These are phyloP conservation scores for Botrytis sinoallii DNA, from an alignment of 2,329 filamentous ascomycete genomes.

Conservation along the genomic window DNA sequence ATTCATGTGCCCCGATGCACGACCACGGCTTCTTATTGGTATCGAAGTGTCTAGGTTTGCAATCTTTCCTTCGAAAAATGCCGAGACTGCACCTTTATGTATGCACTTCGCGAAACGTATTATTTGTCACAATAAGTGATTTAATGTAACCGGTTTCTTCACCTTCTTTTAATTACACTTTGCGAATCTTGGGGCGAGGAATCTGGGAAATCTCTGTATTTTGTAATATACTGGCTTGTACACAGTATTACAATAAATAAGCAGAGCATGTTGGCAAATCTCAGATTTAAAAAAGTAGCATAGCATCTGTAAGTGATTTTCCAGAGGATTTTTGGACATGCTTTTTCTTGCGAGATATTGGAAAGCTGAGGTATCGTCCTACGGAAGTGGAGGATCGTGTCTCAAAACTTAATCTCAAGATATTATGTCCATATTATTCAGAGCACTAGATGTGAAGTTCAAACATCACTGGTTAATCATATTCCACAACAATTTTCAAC, in stretches of 20 bases:
- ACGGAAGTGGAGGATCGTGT: too few relatives aligned
- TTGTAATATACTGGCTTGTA: neutral
- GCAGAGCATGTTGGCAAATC: neutral
- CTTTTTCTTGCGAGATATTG: accelerated
- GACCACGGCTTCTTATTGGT: neutral
- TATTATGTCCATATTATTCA: accelerated
- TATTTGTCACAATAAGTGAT: accelerated
- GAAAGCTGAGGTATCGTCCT: neutral
- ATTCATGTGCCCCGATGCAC: neutral
- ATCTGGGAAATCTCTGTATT: too few relatives aligned
- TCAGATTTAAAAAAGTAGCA: neutral
- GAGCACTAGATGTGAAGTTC: accelerated
- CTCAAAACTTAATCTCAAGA: neutral
- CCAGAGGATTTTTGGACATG: neutral
- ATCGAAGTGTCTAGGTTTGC: neutral
- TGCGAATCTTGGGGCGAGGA: neutral
- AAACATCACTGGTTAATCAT: accelerated
- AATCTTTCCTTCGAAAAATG: neutral
- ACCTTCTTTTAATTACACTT: neutral
- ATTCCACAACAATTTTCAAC: accelerated
- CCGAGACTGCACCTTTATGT: neutral
- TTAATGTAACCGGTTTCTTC: neutral
- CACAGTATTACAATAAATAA: neutral
- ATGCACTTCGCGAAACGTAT: accelerated
- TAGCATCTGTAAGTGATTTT: neutral